Conservation (phyloP, 2,329 filamentous ascomycete genomes). For the Juglanconis juglandina region DNA sequence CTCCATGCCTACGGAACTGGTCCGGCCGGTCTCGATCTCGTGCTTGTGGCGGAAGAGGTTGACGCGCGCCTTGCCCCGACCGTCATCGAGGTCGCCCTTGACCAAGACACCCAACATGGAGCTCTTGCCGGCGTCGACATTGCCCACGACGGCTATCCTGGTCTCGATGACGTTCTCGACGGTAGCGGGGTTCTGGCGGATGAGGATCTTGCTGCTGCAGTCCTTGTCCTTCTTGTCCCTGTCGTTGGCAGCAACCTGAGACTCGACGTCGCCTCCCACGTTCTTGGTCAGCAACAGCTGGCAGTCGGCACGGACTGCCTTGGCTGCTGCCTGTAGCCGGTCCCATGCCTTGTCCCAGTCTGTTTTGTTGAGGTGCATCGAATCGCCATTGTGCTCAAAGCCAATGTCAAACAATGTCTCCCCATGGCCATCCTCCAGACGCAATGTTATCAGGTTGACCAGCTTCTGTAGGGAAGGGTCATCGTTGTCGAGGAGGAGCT, state of each 20-base stretch:
- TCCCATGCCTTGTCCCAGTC: conserved; percentile 73
- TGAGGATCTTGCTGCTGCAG: conserved; percentile 80
- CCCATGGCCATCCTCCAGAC: conserved; percentile 78
- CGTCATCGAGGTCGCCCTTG: conserved; percentile 92
- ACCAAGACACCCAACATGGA: conserved; percentile 94
- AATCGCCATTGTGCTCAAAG: conserved; percentile 82
- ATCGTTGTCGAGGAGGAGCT: conserved; percentile 65
- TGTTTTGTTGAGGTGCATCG: conserved; percentile 69
- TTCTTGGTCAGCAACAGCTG: conserved; percentile 86
- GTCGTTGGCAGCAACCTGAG: conserved; percentile 51
- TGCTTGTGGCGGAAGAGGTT: conserved; percentile 98
- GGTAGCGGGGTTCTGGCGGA: conserved; percentile 69
- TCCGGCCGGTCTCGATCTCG: conserved; percentile 91
- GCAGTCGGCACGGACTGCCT: conserved; percentile 67
- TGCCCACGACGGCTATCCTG: conserved; percentile 92
- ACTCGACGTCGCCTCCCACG: conserved; percentile 74
- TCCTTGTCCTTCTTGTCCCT: conserved; percentile 74
- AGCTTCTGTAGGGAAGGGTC: conserved; percentile 63
- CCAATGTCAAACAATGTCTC: conserved; percentile 91
- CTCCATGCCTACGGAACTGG: conserved; percentile 96
- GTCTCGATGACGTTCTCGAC: conserved; percentile 93
- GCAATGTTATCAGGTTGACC: conserved; percentile 59
- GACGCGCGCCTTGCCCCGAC: conserved; percentile 85
- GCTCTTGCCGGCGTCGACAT: conserved; percentile 96
- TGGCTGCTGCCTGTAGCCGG: conserved; percentile 63